A percentile compares a stretch with the other conserved stretches of the same genome.
These are phyloP conservation scores for Vanrija sp. DNA, from an alignment of 1,284 basidiomycete species.

Conservation along the genomic window DNA sequence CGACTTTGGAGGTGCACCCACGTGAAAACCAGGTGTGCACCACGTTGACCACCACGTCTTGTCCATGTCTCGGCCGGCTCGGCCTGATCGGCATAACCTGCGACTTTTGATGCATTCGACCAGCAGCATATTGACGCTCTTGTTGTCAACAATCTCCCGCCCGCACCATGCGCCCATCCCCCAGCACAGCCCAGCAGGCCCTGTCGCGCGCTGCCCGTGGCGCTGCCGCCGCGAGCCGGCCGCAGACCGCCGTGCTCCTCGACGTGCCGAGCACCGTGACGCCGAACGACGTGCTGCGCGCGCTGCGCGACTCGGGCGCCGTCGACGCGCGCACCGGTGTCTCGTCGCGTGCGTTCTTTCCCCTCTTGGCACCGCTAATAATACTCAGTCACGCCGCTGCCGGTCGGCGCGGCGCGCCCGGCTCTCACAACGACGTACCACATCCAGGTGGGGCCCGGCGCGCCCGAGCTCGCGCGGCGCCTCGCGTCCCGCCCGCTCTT, in stretches of 20 bases:
- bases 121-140: too few species aligned
- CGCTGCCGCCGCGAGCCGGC: too few species aligned
- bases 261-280: conserved; percentile 22
- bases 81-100: too few species aligned
- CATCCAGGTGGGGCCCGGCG: neutral
- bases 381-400: conserved; percentile 19
- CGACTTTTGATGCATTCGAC: too few species aligned
- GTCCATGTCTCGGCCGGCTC: too few species aligned
- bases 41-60: too few species aligned
- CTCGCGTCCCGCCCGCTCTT: conserved; percentile 17
- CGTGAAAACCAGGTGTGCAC: too few species aligned
- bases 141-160: too few species aligned
- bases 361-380: neutral
- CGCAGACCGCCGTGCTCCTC: conserved; percentile 5
- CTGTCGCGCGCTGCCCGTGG: too few species aligned
- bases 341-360: conserved; percentile 16
- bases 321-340: conserved; percentile 11
- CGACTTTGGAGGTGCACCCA: too few species aligned
- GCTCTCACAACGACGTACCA: conserved; percentile 22
- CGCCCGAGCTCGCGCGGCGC: conserved; percentile 1
- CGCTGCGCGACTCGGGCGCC: conserved; percentile 21
- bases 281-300: conserved; percentile 22
- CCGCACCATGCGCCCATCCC: too few species aligned
- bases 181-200: conserved; percentile 1
- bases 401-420: conserved; percentile 18